Base-by-base conservation (phyloP, 768 basidiomycete genomes). In the Boletellus emodensis region DNA sequence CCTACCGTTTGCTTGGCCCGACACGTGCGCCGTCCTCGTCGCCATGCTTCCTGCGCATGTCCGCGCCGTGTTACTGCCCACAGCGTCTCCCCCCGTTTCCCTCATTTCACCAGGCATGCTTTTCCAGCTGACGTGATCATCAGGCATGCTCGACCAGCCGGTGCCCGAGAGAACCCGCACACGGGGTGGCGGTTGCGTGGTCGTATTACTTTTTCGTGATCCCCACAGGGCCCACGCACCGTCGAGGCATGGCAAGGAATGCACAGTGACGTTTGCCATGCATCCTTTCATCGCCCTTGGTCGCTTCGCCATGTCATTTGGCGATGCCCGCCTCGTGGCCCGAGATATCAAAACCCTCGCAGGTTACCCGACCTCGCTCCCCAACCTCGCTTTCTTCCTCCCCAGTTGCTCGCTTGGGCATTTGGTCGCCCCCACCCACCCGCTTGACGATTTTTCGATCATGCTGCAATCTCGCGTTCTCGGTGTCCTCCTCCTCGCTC, bases 401-500 rank as follows among this genome's bases (percentile, higher is more conserved):
- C 43, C 46, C 41, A 6, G 53, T 53, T n/a, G 18, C 44, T 46
- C 48, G 6, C 42, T 37, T 26, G 30, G 40, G 11, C 30, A 38
- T 38, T 39, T 41, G 45, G 40, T 49, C n/a, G 26, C 15, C 24
- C 41, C 35, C 24, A 44, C 30, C 53, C 28, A 26, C 24, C 34
- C 49, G 20, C 39, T 49, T 54, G 28, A 62, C 61, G 44, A 66
- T 42, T 42, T 51, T n/a, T n/a, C 14, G 55, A 64, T 54, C 56
- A 56, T 52, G 41, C 8, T 42, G 41, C 41, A 42, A 39, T 48
- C 64, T 36, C 54, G 17, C 51, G 82, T 90, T 55, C 84, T 85
- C 58, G 87, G 87, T 67, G 85, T 85, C 57, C 79, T 90, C 59
- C 75, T 88, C 66, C 75, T 90, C 63, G 83, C 84, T 53, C 81